phyloP scores from a whole-genome alignment of 1,284 basidiomycete genomes.

The Cutaneotrichosporon mucoides region DNA sequence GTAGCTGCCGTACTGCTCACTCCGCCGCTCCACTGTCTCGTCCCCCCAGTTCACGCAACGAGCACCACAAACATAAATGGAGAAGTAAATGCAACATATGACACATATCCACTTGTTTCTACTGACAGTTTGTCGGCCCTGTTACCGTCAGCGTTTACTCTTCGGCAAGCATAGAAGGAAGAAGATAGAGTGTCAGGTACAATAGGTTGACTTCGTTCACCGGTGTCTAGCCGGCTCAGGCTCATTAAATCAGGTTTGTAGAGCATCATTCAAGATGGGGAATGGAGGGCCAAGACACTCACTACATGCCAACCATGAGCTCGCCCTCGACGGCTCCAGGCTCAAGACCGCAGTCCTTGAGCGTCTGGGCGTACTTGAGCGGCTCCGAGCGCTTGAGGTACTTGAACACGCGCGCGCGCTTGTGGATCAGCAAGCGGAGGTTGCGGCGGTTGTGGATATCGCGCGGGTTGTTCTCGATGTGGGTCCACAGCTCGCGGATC shows the following conservation, averaged over 20 bases:
- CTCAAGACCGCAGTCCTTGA: slow-evolving; percentile 73
- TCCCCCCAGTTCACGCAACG: no score
- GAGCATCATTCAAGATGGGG: slow-evolving; percentile 33
- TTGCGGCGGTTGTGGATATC: slow-evolving; percentile 74
- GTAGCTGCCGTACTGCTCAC: no score
- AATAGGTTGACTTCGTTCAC: slow-evolving; percentile 28
- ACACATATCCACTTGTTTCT: slow-evolving; percentile 3
- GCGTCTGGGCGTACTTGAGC: slow-evolving; percentile 67
- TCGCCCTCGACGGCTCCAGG: slow-evolving; percentile 82
- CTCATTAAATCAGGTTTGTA: slow-evolving; percentile 51
- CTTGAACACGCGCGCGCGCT: slow-evolving; percentile 75
- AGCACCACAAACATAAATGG: background rate
- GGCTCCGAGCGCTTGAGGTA: slow-evolving; percentile 69
- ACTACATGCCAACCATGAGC: slow-evolving; percentile 55
- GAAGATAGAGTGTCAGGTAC: slow-evolving; percentile 12
- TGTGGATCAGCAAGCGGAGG: slow-evolving; percentile 70
- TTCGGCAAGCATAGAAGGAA: background rate
- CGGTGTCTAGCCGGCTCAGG: slow-evolving; percentile 31
- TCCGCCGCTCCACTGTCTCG: no score
- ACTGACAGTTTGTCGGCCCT: background rate
- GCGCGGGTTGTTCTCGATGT: slow-evolving; percentile 64
- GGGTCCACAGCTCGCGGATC: slow-evolving; percentile 76
- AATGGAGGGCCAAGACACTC: background rate
- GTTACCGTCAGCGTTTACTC: background rate
- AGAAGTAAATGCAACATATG: slow-evolving; percentile 4